These are phyloP conservation scores for Punctularia strigosozonata DNA, from an alignment of 768 basidiomycete genomes.

Conservation along the genomic window DNA sequence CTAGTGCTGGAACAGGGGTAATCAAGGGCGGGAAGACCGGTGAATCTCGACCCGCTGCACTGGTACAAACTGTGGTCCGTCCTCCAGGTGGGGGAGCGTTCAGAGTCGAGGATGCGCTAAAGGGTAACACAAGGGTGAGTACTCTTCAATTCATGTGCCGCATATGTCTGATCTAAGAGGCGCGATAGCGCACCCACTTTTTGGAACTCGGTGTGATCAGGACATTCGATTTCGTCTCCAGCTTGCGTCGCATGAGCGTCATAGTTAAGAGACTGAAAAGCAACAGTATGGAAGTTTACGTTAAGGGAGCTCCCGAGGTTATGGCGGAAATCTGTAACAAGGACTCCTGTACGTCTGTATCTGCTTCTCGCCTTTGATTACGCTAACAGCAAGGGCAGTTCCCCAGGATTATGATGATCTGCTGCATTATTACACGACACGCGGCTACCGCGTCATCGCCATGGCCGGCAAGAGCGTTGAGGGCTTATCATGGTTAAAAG, in stretches of 20 bases:
- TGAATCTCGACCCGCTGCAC: slow-evolving; percentile 63
- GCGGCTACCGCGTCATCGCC: slow-evolving; percentile 95
- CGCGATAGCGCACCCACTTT: slow-evolving; percentile 81
- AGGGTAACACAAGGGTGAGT: slow-evolving; percentile 64
- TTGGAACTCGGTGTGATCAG: slow-evolving; percentile 93
- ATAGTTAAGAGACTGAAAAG: slow-evolving; percentile 93
- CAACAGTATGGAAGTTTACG: slow-evolving; percentile 92
- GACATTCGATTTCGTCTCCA: slow-evolving; percentile 92
- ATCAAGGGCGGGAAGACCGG: slow-evolving; percentile 53
- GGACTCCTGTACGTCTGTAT: slow-evolving; percentile 62
- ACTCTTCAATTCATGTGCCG: background rate
- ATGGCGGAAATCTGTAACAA: slow-evolving; percentile 92
- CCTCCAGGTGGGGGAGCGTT: slow-evolving; percentile 92
- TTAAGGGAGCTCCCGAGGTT: slow-evolving; percentile 98
- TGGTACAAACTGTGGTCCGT: slow-evolving; percentile 93
- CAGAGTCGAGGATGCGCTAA: slow-evolving; percentile 86
- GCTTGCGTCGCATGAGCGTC: slow-evolving; percentile 92
- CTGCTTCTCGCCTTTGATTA: slow-evolving; percentile 3
- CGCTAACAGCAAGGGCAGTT: slow-evolving; percentile 36
- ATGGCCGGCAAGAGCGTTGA: slow-evolving; percentile 95
- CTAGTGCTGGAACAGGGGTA: slow-evolving; percentile 57
- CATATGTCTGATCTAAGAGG: background rate
- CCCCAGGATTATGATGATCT: slow-evolving; percentile 95
- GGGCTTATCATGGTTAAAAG: slow-evolving; percentile 90
- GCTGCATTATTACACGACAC: slow-evolving; percentile 90